A percentile compares a stretch with the other conserved stretches of the same genome.
Conservation (phyloP, 1,139 yeast species). For the Pichia sp. region DNA sequence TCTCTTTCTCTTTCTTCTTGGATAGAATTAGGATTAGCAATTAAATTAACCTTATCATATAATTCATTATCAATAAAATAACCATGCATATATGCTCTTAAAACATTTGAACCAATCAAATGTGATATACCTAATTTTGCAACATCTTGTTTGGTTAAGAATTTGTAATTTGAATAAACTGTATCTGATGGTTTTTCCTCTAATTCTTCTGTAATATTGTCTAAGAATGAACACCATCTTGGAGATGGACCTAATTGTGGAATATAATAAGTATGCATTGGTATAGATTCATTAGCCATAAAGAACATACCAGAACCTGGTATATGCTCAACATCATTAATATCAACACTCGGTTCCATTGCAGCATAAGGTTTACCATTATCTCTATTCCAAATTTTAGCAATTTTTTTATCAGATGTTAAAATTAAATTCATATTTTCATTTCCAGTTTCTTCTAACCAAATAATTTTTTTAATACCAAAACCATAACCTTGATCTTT, state of each 20-base stretch:
- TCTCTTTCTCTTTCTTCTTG: slow-evolving; percentile 91
- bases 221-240: slow-evolving; percentile 95
- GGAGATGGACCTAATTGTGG: slow-evolving; percentile 98
- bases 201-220: slow-evolving; percentile 91
- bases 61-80: slow-evolving; percentile 87
- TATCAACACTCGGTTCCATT: slow-evolving; percentile 96
- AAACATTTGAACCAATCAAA: slow-evolving; percentile 84
- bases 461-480: slow-evolving; percentile 75
- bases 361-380: slow-evolving; percentile 84
- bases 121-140: slow-evolving; percentile 73
- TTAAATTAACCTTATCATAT: slow-evolving; percentile 86
- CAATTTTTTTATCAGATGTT: slow-evolving; percentile 85
- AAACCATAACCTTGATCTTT: slow-evolving; percentile 98
- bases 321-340: slow-evolving; percentile 85
- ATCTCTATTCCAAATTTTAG: slow-evolving; percentile 82
- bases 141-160: slow-evolving; percentile 88
- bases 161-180: slow-evolving; percentile 91
- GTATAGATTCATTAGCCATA: slow-evolving; percentile 94
- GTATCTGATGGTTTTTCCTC: slow-evolving; percentile 90
- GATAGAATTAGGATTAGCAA: slow-evolving; percentile 87
- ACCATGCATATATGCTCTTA: slow-evolving; percentile 97
- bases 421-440: slow-evolving; percentile 45
- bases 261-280: slow-evolving; percentile 94
- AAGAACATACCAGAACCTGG: slow-evolving; percentile 93
- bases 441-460: slow-evolving; percentile 55